Base-by-base conservation (phyloP, 495 filamentous ascomycete species). In the Hypoxylon crocopeplum region DNA sequence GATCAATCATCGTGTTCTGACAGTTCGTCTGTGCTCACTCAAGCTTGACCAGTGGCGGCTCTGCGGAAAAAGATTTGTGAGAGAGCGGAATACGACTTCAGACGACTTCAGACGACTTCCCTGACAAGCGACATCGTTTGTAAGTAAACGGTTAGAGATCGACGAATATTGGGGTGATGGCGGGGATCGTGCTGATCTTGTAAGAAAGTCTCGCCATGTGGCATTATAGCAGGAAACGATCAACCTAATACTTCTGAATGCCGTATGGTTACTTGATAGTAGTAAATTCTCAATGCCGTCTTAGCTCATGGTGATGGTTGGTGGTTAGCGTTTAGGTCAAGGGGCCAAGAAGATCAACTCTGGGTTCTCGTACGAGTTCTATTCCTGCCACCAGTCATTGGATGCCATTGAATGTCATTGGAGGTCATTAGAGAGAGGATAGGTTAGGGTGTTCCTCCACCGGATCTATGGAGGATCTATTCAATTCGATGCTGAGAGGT, bases 11-110 rank as follows among this genome's bases (percentile, higher is more conserved):
- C 22, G 44, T 48, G 17, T 17, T 53, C 27, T 29, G 7, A 38
- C 41, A 16, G 32, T 20, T 49, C 47, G 46, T 62, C 57, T 24
- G 44, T 40, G 51, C 46, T 56, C 27, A 6, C 8, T 2, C 7
- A 6, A 13, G 32, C 7, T 34, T 27, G 22, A 6, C 30, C 12
- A 41, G 53, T 44, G 59, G 59, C 59, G 59, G 59, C 59, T 63
- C 53, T 62, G 59, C 52, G 59, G 59, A 34, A 61, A 49, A 49
- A 40, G 45, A 40, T 45, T 47, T 51, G 29, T 62, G 32, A 34
- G 40, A 45, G 45, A 38, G 45, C 30, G 50, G 29, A 36, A 52
- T 51, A 36, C 40, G 44, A 56, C 46, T 29, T 51, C 8, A 36
- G 8, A 60, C 41, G 16, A 48, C 29, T 61, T 61, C 49, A 38